These are phyloP conservation scores for Galerina marginata DNA, from an alignment of 768 basidiomycete genomes.

Conservation along the genomic window DNA sequence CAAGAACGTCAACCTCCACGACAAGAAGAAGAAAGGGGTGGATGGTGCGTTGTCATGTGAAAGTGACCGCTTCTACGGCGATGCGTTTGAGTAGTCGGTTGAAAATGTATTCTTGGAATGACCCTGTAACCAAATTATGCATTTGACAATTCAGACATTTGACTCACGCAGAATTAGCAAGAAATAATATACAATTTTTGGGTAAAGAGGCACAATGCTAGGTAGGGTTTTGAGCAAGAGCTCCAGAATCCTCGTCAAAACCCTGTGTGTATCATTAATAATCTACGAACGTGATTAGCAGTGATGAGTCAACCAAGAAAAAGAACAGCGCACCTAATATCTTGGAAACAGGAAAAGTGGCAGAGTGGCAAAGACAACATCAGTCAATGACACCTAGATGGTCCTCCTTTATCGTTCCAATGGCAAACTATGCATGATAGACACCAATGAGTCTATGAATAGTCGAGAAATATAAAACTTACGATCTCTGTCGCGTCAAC, in stretches of 20 bases:
- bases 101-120: no score
- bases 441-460: not conserved
- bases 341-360: not conserved
- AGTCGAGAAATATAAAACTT: constrained; percentile 33
- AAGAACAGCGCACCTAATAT: not conserved
- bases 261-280: no score
- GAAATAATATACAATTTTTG: constrained; percentile 1
- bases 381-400: constrained; percentile 92
- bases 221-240: no score
- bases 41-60: constrained; percentile 12
- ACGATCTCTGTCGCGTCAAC: constrained; percentile 99
- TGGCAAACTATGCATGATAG: constrained; percentile 74
- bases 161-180: not conserved
- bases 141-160: not conserved
- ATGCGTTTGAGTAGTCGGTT: no score
- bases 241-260: no score
- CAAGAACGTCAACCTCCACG: not conserved
- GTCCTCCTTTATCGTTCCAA: constrained; percentile 98
- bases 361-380: not conserved
- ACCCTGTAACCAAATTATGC: not conserved
- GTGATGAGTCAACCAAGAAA: not conserved
- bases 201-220: not conserved
- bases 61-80: not conserved
- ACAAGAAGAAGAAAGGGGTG: not conserved
- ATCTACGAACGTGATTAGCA: no score